A percentile compares a stretch with the other conserved stretches of the same genome.
phyloP scores from a whole-genome alignment of 495 filamentous ascomycete genomes.

The Lasiosphaeria ovina region DNA sequence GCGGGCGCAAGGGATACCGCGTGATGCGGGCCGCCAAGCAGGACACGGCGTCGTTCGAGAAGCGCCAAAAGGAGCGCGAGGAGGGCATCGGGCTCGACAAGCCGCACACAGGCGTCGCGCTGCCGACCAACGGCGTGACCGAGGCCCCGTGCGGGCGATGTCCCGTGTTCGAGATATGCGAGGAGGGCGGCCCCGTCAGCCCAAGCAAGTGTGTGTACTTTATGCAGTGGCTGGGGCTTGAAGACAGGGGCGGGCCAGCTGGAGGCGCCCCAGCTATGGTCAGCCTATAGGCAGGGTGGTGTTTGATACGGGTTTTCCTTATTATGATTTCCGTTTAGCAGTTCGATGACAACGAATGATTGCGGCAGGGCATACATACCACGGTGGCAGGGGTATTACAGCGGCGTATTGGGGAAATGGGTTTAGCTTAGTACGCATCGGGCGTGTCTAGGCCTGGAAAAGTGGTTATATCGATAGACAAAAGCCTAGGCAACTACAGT shows the following conservation, averaged over 20 bases:
- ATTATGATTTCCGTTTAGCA: too few relatives aligned
- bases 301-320: too few relatives aligned
- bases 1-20: slow-evolving; percentile 41
- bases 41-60: slow-evolving; percentile 32
- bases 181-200: slow-evolving; percentile 81
- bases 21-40: slow-evolving; percentile 49
- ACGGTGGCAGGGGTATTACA: too few relatives aligned
- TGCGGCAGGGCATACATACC: not conserved
- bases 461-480: too few relatives aligned
- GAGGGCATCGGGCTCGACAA: slow-evolving; percentile 28
- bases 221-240: slow-evolving; percentile 65
- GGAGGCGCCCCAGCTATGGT: not conserved
- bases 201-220: slow-evolving; percentile 92
- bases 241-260: slow-evolving; percentile 13
- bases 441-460: too few relatives aligned
- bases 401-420: too few relatives aligned
- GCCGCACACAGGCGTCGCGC: slow-evolving; percentile 35
- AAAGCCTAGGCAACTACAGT: too few relatives aligned
- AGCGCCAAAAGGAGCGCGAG: slow-evolving; percentile 42
- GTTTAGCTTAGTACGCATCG: too few relatives aligned
- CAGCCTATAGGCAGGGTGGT: not conserved
- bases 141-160: slow-evolving; percentile 89
- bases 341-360: too few relatives aligned
- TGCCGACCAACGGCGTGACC: slow-evolving; percentile 62
- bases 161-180: slow-evolving; percentile 91